phyloP scores from a whole-genome alignment of 345 rosid species.

The Rubroshorea leprosula region DNA sequence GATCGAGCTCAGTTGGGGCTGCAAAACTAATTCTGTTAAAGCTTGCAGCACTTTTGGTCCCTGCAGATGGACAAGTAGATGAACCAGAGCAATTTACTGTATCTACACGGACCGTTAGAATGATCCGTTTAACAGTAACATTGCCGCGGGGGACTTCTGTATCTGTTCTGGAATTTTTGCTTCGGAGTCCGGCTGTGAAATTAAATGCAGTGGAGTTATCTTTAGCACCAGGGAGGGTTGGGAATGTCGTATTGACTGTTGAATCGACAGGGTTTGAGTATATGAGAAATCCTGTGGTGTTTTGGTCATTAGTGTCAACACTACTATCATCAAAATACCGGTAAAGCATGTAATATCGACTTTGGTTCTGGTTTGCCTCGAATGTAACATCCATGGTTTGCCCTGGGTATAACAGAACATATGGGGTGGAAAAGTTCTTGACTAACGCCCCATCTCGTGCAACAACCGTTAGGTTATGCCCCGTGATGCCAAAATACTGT shows the following conservation, averaged over 20 bases:
- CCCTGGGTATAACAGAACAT: slow-evolving; percentile 24
- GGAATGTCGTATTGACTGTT: not conserved
- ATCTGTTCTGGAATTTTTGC: slow-evolving; percentile 9
- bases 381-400: slow-evolving; percentile 33
- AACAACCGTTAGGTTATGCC: slow-evolving; percentile 33
- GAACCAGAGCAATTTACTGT: slow-evolving; percentile 8
- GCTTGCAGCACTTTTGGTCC: not conserved
- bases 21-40: slow-evolving; percentile 39
- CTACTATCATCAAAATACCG: slow-evolving; percentile 13
- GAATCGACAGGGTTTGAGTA: not conserved
- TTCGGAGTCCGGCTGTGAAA: slow-evolving; percentile 5
- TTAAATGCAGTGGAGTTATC: slow-evolving; percentile 7
- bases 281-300: slow-evolving; percentile 33
- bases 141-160: slow-evolving; percentile 21
- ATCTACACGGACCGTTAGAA: slow-evolving; percentile 19
- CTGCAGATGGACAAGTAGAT: not conserved
- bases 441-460: slow-evolving; percentile 31
- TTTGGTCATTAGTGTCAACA: not conserved
- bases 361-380: slow-evolving; percentile 15
- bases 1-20: slow-evolving; percentile 12
- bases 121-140: slow-evolving; percentile 8
- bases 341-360: slow-evolving; percentile 28
- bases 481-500: slow-evolving; percentile 24
- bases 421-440: no score
- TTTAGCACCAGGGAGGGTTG: slow-evolving; percentile 7